Base-by-base conservation (phyloP, 306 rosid species). In the Rosa multiflora region DNA sequence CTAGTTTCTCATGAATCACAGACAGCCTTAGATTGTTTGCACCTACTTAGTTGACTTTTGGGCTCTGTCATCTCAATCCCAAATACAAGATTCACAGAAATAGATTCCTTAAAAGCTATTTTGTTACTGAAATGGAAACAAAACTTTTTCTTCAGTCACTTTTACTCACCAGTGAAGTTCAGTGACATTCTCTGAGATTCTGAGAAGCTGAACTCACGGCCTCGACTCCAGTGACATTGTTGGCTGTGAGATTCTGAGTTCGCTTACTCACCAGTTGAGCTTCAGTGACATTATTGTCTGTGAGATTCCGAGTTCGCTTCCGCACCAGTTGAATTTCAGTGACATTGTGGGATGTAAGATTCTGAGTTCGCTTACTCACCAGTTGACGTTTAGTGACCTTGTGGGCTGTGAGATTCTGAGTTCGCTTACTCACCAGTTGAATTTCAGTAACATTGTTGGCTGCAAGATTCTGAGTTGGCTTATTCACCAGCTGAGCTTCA, bases 91-190 rank as follows among this genome's bases (percentile, higher is more conserved):
- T 75, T 15, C 58, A 61, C 46, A 75, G 40, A 42, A 40, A 44
- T 15, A 44, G 56, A 43, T 43, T 55, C 13, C 67, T 55, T 13
- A 44, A 12, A 44, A 75, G 78, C 44, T 39, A 40, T 74, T 51
- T 37, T 20, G 32, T 58, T 39, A 10, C n/a, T 21, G 26, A 8
- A 14, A 17, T 39, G 47, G 8, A 18, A 53, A 42, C 48, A 26
- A 43, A 55, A 58, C 5, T 0, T 7, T 42, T 61, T 26, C 17
- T 43, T 75, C 56, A 43, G 29, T 59, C 56, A 59, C 39, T 43
- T 43, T 59, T 23, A 32, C 78, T 59, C 70, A 75, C 29, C 43
- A 42, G 20, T 43, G 29, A 66, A 62, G 76, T 82, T 51, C 35
- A 42, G 46, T 35, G 43, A 35, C 11, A 64, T 64, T 64, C 11